A percentile compares a stretch with the other conserved stretches of the same genome.
These are phyloP conservation scores for Phytopythium helicoides DNA, from an alignment of 352 stramenopile genomes.

Conservation along the genomic window DNA sequence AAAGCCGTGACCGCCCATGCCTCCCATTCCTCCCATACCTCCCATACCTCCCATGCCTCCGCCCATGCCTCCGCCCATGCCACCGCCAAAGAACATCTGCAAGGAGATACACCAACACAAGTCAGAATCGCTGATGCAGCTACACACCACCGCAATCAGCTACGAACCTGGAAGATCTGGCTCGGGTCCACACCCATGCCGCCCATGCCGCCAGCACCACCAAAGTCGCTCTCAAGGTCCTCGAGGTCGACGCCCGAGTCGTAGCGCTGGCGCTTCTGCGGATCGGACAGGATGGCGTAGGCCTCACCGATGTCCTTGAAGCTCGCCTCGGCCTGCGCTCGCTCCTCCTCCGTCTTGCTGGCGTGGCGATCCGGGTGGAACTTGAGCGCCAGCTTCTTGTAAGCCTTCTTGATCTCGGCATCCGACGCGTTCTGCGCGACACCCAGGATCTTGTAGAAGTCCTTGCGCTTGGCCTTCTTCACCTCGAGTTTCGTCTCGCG, in stretches of 20 bases:
- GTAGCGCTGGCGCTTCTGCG: conserved; percentile 93
- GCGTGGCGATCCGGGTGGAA: conserved; percentile 96
- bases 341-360: conserved; percentile 87
- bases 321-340: conserved; percentile 86
- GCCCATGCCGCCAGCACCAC: conserved; percentile 66
- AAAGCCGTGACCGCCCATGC: conserved; percentile 26
- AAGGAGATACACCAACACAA: neutral
- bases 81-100: conserved; percentile 82
- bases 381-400: conserved; percentile 92
- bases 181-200: conserved; percentile 81
- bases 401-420: conserved; percentile 98
- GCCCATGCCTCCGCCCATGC: conserved; percentile 45
- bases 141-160: neutral
- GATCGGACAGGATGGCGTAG: conserved; percentile 95
- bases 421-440: conserved; percentile 79
- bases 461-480: conserved; percentile 95
- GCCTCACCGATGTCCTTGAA: conserved; percentile 97
- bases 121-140: neutral
- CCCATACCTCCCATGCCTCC: conserved; percentile 51
- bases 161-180: conserved; percentile 79
- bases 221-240: conserved; percentile 90
- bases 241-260: conserved; percentile 94
- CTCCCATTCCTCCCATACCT: conserved; percentile 38
- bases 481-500: conserved; percentile 89
- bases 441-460: conserved; percentile 95